Base-by-base conservation (phyloP, 169 alveolate genomes). In the Cryptosporidium sp. region DNA sequence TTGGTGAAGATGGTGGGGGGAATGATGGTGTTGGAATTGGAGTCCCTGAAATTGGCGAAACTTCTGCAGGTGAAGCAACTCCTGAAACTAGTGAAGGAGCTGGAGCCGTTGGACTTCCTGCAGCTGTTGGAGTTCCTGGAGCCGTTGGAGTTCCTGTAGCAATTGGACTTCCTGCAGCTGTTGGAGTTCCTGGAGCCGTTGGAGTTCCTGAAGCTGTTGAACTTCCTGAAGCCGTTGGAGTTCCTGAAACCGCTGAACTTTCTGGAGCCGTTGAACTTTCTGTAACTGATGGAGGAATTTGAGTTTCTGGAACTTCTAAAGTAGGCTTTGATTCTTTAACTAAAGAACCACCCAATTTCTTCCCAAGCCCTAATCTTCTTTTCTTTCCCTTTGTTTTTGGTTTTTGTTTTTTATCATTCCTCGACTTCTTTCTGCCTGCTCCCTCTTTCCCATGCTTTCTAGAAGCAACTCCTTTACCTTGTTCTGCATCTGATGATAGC, bases 51-150 rank as follows among this genome's bases (percentile, higher is more conserved):
- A 31, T 31, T 31, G 35, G 3, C 35, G 35, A 31, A 31, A 31
- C n/a, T 2, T 26, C 4, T n/a, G 31, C 29, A 5, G 85, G 69
- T 8, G 16, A 6, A 9, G 69, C 69, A 12, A 42, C 1, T 71
- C 69, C 69, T 6, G 65, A 21, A 0, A 69, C n/a, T 71, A 5
- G 52, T 71, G 65, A 37, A 9, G 85, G 85, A 10, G 85, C 3
- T 48, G 85, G 42, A 31, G 3, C 39, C 3, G 26, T n/a, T 51
- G 71, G 31, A 14, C 9, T 39, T 6, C 45, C 37, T 71, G 85
- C 6, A 7, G 16, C 0, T 4, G 37, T 2, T 31, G 92, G 92
- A 23, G 53, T 45, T 9, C 69, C 75, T 9, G 70, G 52, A 12
- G 7, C 75, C 7, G 67, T 0, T 31, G 92, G 92, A 39, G 21